These are phyloP conservation scores for Mucuna pruriens DNA, from an alignment of 306 rosid genomes.

Conservation along the genomic window DNA sequence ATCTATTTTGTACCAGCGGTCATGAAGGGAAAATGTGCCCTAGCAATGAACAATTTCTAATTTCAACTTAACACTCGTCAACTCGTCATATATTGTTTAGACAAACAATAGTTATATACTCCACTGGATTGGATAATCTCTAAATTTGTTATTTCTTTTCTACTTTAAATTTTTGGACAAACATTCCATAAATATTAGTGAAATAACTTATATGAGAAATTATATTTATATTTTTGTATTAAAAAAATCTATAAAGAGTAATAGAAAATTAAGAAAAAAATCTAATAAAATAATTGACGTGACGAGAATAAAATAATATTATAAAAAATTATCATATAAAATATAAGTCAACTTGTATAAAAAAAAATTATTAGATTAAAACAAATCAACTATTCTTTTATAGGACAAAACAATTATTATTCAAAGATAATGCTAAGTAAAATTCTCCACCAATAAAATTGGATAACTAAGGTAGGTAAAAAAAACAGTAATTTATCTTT, in stretches of 20 bases:
- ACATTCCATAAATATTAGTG: neutral
- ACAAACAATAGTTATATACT: neutral
- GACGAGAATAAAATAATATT: no score
- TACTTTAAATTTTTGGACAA: neutral
- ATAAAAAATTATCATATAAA: no score
- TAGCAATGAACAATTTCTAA: neutral
- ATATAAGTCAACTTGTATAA: neutral
- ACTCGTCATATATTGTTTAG: neutral
- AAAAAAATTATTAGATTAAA: neutral
- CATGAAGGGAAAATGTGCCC: neutral
- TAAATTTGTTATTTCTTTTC: neutral
- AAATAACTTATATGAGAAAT: neutral
- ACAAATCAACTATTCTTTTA: neutral
- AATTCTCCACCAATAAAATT: no score
- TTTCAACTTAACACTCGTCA: neutral
- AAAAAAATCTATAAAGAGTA: neutral
- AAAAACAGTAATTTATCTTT: no score
- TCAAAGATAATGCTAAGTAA: no score
- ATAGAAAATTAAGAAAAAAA: no score
- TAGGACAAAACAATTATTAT: no score
- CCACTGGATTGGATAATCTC: no score
- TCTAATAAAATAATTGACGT: no score
- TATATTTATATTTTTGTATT: neutral
- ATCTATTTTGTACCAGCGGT: neutral
- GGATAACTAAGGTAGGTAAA: no score